Conservation (phyloP, 1,139 yeast species). For the Geotrichum candidum region DNA sequence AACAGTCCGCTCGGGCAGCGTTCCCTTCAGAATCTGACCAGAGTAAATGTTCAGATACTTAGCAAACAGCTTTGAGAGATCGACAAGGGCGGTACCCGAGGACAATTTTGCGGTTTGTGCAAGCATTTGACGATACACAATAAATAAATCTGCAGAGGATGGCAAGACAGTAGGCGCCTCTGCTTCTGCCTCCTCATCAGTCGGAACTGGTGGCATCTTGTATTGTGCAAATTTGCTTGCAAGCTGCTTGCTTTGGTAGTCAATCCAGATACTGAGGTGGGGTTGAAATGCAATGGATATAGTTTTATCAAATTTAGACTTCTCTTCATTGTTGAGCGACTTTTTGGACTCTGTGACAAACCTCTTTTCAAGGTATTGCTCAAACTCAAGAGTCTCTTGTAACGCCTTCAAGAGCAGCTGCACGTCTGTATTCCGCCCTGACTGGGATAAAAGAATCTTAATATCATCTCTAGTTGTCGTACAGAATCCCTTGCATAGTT, state of each 20-base stretch:
- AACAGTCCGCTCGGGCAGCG: slow-evolving; percentile 44
- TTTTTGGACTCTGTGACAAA: slow-evolving; percentile 37
- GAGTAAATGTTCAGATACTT: slow-evolving; percentile 65
- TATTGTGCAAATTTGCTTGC: slow-evolving; percentile 49
- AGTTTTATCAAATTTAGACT: slow-evolving; percentile 37
- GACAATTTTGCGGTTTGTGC: slow-evolving; percentile 73
- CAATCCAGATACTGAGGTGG: slow-evolving; percentile 78
- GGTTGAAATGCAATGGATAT: slow-evolving; percentile 82
- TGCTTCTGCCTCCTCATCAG: slow-evolving; percentile 37
- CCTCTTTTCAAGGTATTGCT: slow-evolving; percentile 56
- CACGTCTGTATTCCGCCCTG: slow-evolving; percentile 42
- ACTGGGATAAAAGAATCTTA: slow-evolving; percentile 39
- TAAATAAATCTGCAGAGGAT: slow-evolving; percentile 82
- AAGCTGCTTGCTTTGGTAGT: slow-evolving; percentile 66
- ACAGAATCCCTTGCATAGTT: slow-evolving; percentile 59
- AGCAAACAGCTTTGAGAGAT: slow-evolving; percentile 58
- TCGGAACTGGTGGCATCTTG: slow-evolving; percentile 28
- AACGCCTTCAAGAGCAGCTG: slow-evolving; percentile 55
- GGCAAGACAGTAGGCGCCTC: slow-evolving; percentile 57
- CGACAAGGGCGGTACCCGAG: slow-evolving; percentile 59
- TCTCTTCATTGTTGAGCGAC: slow-evolving; percentile 14
- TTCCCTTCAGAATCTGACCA: slow-evolving; percentile 52
- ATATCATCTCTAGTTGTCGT: slow-evolving; percentile 65
- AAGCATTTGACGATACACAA: slow-evolving; percentile 63
- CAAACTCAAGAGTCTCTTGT: slow-evolving; percentile 71